Conservation (phyloP, 495 filamentous ascomycete genomes). For the Hypoxylon fragiforme region DNA sequence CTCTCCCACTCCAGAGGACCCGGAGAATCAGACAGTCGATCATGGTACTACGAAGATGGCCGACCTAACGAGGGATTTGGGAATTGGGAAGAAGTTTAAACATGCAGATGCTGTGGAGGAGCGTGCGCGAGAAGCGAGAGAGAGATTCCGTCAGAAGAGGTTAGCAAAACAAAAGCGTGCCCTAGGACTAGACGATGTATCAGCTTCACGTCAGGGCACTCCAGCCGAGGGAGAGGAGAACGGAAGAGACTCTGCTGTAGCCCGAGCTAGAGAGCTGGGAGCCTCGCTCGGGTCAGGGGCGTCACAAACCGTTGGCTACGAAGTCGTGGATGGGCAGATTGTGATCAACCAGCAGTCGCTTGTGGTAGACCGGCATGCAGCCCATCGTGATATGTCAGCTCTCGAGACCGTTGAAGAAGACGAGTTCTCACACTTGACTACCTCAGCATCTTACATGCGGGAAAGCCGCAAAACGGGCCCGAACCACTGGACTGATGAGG, state of each 20-base stretch:
- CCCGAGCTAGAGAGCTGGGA: constrained; percentile 32
- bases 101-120: constrained; percentile 60
- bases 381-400: constrained; percentile 27
- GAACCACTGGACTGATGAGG: constrained; percentile 73
- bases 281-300: constrained; percentile 24
- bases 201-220: constrained; percentile 10
- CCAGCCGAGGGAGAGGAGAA: constrained; percentile 21
- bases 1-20: constrained; percentile 71
- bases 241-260: constrained; percentile 22
- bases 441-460: constrained; percentile 68
- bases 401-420: constrained; percentile 77
- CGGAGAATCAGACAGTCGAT: constrained; percentile 72
- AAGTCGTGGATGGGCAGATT: constrained; percentile 82
- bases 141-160: constrained; percentile 40
- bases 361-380: constrained; percentile 75
- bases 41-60: constrained; percentile 74
- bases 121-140: constrained; percentile 47
- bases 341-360: constrained; percentile 77
- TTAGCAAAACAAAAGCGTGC: constrained; percentile 39
- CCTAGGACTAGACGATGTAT: constrained; percentile 25
- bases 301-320: constrained; percentile 57
- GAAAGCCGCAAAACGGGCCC: constrained; percentile 61
- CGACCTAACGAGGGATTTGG: constrained; percentile 75
- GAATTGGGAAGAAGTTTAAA: constrained; percentile 79
- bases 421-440: constrained; percentile 78